A percentile compares a stretch with the other conserved stretches of the same genome.
These are phyloP conservation scores for Gorgonomyces haynaldii DNA, from an alignment of 192 early-diverging fungal species.

Conservation along the genomic window DNA sequence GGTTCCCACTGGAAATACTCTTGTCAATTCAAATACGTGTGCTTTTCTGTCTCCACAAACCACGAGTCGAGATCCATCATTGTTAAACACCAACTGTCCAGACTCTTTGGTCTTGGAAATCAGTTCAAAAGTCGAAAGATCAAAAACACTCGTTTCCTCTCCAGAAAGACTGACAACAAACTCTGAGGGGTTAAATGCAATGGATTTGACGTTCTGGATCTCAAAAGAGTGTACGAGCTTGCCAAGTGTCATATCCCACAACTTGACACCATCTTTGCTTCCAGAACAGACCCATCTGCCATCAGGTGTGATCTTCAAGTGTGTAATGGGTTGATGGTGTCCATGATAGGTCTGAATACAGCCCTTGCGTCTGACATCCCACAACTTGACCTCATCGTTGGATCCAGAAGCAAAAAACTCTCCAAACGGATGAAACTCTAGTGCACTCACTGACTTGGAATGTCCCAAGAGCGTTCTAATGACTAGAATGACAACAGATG, in stretches of 20 bases:
- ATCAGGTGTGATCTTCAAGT: conserved; percentile 44
- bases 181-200: conserved; percentile 47
- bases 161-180: conserved; percentile 33
- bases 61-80: conserved; percentile 4
- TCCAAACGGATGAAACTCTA: conserved; percentile 58
- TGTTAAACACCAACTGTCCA: not conserved
- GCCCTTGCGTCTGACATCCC: conserved; percentile 49
- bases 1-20: conserved; percentile 42
- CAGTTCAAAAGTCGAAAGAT: conserved; percentile 40
- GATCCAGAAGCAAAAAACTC: conserved; percentile 58
- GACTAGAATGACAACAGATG: too few species aligned
- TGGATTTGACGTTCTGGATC: conserved; percentile 25
- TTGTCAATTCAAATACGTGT: too few species aligned
- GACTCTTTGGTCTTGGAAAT: conserved; percentile 18
- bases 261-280: conserved; percentile 36
- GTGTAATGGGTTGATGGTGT: conserved; percentile 16
- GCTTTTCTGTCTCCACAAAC: conserved; percentile 22
- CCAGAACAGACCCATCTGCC: conserved; percentile 48
- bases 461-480: conserved; percentile 48
- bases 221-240: conserved; percentile 31
- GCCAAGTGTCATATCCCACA: conserved; percentile 51
- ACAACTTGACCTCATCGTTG: conserved; percentile 41
- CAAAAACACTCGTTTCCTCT: conserved; percentile 40
- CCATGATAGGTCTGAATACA: conserved; percentile 53
- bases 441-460: conserved; percentile 17